Conservation (phyloP, 1,139 yeast genomes). For the Arxiozyma heterogenica region DNA sequence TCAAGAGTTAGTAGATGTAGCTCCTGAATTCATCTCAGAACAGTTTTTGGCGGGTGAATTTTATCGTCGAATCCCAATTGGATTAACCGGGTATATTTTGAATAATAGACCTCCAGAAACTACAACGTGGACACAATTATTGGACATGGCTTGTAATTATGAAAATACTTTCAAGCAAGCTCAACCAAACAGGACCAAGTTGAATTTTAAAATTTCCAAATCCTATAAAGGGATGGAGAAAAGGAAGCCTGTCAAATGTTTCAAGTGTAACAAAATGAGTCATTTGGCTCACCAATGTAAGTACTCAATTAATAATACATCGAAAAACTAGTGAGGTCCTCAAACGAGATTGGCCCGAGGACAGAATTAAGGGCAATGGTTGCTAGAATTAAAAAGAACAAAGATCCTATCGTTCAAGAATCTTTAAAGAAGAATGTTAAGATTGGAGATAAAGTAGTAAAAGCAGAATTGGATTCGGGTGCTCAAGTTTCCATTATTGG, state of each 20-base stretch:
- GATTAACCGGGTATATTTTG: neutral
- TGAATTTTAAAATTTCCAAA: neutral
- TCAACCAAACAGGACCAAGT: neutral
- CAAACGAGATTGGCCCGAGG: neutral
- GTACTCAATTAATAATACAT: neutral
- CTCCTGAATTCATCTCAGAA: neutral
- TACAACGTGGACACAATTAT: neutral
- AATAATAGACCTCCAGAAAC: neutral
- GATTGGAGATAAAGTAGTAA: neutral
- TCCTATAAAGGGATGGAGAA: neutral
- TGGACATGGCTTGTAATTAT: neutral
- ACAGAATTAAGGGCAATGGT: neutral
- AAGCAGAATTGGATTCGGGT: neutral
- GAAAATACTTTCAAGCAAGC: neutral
- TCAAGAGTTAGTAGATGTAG: neutral
- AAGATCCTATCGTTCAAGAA: neutral
- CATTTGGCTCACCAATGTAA: neutral
- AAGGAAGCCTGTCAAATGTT: neutral
- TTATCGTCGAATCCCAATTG: neutral
- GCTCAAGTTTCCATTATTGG: neutral
- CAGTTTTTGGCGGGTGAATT: neutral
- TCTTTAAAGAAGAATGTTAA: neutral
- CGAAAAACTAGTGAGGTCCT: neutral
- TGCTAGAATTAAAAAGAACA: neutral
- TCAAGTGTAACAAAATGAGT: neutral